phyloP scores from a whole-genome alignment of 176 grass and related monocot genomes.

The Oryza meyeriana region DNA sequence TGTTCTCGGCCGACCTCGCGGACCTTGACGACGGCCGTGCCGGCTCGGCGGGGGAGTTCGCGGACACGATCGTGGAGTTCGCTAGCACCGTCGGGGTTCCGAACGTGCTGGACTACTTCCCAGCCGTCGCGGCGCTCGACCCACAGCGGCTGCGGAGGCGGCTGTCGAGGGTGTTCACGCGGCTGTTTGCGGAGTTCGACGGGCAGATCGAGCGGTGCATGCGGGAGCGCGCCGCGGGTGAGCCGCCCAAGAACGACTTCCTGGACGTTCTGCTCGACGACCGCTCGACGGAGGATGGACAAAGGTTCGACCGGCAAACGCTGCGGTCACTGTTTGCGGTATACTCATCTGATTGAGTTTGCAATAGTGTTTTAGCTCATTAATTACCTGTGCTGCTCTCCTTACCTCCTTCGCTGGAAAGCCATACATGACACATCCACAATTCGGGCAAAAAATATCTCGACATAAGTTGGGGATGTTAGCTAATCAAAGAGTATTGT shows the following conservation, averaged over 20 bases:
- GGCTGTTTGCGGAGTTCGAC: slow-evolving; percentile 36
- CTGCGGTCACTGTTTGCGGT: slow-evolving; percentile 20
- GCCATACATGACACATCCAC: too few species aligned
- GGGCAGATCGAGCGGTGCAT: slow-evolving; percentile 38
- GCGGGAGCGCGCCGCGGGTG: neutral
- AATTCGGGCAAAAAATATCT: too few species aligned
- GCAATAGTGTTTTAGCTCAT: too few species aligned
- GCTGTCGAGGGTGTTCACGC: neutral
- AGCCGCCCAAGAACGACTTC: slow-evolving; percentile 30
- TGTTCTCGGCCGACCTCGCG: slow-evolving; percentile 47
- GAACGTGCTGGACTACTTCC: slow-evolving; percentile 58
- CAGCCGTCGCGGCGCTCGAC: slow-evolving; percentile 37
- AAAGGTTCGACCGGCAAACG: slow-evolving; percentile 9
- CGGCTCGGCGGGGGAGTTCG: slow-evolving; percentile 29
- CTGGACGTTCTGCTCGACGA: slow-evolving; percentile 36
- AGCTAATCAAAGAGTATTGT: too few species aligned
- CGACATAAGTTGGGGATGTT: too few species aligned
- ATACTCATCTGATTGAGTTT: neutral
- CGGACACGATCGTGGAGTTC: slow-evolving; percentile 26
- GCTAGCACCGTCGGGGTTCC: neutral
- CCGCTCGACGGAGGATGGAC: slow-evolving; percentile 11
- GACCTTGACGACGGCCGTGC: slow-evolving; percentile 14
- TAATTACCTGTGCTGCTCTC: too few species aligned
- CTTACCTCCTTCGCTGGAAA: too few species aligned
- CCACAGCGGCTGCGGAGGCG: slow-evolving; percentile 38